phyloP scores from a whole-genome alignment of 2,329 filamentous ascomycete species.

The Colletotrichum musicola region DNA sequence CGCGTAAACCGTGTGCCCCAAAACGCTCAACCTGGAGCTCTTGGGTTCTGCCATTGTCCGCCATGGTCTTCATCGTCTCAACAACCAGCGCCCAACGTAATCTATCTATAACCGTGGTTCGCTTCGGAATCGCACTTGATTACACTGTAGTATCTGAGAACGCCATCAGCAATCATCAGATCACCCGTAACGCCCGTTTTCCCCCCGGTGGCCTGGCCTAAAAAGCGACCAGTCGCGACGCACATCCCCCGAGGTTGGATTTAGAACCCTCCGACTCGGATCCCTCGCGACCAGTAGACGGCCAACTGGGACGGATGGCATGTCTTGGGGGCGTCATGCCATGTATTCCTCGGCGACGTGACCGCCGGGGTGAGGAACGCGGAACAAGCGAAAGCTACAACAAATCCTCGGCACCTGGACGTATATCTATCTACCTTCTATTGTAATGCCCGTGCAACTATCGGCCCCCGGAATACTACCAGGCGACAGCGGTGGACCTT shows the following conservation, averaged over 20 bases:
- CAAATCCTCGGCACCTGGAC: constrained; percentile 17
- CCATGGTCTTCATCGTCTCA: no score
- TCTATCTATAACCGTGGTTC: not conserved
- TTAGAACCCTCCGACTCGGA: not conserved
- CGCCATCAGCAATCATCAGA: not conserved
- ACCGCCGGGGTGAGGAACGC: constrained; percentile 1
- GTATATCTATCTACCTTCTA: not conserved
- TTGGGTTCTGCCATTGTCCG: no score
- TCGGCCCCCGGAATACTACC: constrained; percentile 13
- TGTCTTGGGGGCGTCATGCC: not conserved
- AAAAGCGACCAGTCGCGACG: constrained; percentile 5
- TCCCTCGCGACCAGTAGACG: constrained; percentile 4
- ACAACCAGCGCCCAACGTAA: not conserved
- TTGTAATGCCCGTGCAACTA: constrained; percentile 18
- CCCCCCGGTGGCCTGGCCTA: not conserved
- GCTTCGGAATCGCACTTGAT: not conserved
- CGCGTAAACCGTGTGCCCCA: no score
- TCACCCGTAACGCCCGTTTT: not conserved
- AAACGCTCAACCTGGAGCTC: no score
- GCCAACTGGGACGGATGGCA: constrained; percentile 3
- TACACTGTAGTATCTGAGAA: not conserved
- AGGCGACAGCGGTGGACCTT: constrained; percentile 26
- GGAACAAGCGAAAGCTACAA: not conserved
- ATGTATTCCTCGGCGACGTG: not conserved
- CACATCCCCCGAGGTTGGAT: not conserved